Percentiles rank a stretch among this genome's conserved stretches.
Conservation (phyloP, 2,329 filamentous ascomycete species). For the Exophiala oligosperma region DNA sequence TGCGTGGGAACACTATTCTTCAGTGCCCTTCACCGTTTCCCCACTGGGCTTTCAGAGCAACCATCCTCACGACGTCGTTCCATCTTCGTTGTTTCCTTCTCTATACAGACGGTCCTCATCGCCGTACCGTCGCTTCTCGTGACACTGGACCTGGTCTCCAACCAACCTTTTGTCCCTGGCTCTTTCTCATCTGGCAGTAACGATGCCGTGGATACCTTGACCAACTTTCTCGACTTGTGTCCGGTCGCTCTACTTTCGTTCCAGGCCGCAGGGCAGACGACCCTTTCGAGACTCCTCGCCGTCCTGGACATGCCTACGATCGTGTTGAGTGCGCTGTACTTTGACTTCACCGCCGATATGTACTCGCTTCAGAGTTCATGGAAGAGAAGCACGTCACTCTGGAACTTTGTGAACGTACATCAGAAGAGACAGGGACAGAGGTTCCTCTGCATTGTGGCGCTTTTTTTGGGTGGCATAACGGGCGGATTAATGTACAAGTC, state of each 20-base stretch:
- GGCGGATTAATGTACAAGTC: slow-evolving; percentile 45
- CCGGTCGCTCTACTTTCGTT: slow-evolving; percentile 44
- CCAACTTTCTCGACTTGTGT: slow-evolving; percentile 32
- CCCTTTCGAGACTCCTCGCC: slow-evolving; percentile 42
- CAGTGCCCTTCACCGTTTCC: slow-evolving; percentile 35
- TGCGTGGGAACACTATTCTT: slow-evolving; percentile 43
- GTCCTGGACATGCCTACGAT: slow-evolving; percentile 49
- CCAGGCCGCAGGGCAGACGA: slow-evolving; percentile 44
- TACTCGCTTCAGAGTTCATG: slow-evolving; percentile 35
- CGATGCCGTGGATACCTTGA: slow-evolving; percentile 1
- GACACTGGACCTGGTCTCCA: slow-evolving; percentile 35
- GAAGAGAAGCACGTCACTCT: slow-evolving; percentile 40
- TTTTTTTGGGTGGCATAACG: slow-evolving; percentile 42
- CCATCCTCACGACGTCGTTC: slow-evolving; percentile 37
- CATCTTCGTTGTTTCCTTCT: slow-evolving; percentile 42
- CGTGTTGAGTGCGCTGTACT: slow-evolving; percentile 48
- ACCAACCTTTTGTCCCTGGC: slow-evolving; percentile 25
- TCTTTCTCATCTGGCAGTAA: slow-evolving; percentile 28
- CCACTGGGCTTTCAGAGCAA: slow-evolving; percentile 34
- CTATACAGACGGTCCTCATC: slow-evolving; percentile 38
- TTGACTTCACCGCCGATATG: slow-evolving; percentile 46
- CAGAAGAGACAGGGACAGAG: slow-evolving; percentile 30
- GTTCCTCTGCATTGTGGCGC: slow-evolving; percentile 37
- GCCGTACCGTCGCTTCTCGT: slow-evolving; percentile 38
- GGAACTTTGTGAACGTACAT: slow-evolving; percentile 31